A percentile compares a stretch with the other conserved stretches of the same genome.
These are phyloP conservation scores for Mesembryanthemum crystallinum DNA, from an alignment of 148 eudicot genomes.

Conservation along the genomic window DNA sequence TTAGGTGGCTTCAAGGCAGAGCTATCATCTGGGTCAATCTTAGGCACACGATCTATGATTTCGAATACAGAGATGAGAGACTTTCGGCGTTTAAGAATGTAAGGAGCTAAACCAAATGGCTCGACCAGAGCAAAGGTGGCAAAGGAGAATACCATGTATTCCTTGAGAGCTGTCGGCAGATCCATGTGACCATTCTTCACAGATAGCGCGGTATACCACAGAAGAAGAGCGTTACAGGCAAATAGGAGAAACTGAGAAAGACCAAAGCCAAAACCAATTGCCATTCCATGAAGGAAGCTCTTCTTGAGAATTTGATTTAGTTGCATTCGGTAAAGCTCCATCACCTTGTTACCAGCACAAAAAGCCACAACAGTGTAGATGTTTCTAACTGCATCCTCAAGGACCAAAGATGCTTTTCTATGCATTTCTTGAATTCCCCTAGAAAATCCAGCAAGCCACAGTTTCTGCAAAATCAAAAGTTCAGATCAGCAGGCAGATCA, in stretches of 20 bases:
- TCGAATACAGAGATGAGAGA: constrained; percentile 90
- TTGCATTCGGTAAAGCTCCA: constrained; percentile 90
- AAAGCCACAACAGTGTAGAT: constrained; percentile 96
- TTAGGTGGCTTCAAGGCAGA: constrained; percentile 89
- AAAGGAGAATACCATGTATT: constrained; percentile 95
- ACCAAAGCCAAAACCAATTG: constrained; percentile 90
- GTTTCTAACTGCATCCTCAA: constrained; percentile 96
- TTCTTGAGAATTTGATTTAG: constrained; percentile 66
- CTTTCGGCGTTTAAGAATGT: constrained; percentile 89
- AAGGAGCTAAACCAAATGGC: constrained; percentile 98
- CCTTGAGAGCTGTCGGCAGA: constrained; percentile 82
- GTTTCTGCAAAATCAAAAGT: constrained; percentile 53
- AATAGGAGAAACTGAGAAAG: constrained; percentile 95
- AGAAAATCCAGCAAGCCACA: constrained; percentile 99
- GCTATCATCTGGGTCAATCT: constrained; percentile 86
- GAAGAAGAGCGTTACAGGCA: constrained; percentile 88
- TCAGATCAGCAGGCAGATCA: constrained; percentile 9
- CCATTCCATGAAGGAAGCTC: constrained; percentile 93
- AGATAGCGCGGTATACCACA: constrained; percentile 77
- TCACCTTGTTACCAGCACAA: constrained; percentile 96
- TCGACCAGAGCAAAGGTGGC: constrained; percentile 98
- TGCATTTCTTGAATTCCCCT: constrained; percentile 99
- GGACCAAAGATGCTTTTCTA: constrained; percentile 94
- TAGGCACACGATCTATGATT: constrained; percentile 86
- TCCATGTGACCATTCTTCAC: constrained; percentile 55